Percentiles rank a stretch among this genome's conserved stretches.
These are phyloP conservation scores for Podila epigama DNA, from an alignment of 192 early-diverging fungal genomes.

Conservation along the genomic window DNA sequence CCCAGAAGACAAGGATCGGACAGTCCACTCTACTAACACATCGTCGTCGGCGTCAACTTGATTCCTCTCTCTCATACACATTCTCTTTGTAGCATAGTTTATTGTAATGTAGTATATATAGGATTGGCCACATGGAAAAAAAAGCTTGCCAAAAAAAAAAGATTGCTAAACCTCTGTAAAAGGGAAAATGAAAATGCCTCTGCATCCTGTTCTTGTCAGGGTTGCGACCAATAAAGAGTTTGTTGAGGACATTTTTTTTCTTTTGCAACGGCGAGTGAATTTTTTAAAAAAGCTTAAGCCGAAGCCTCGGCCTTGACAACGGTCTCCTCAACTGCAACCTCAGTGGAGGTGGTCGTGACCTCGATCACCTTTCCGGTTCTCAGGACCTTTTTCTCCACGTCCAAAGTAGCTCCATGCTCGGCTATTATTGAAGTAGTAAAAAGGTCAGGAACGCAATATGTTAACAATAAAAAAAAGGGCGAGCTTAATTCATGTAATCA, in stretches of 20 bases:
- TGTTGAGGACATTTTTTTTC: neutral
- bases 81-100: no score
- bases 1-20: neutral
- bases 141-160: neutral
- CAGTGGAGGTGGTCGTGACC: neutral
- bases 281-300: neutral
- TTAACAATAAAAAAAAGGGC: neutral
- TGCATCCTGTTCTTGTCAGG: no score
- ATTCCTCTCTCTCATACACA: no score
- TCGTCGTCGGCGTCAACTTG: neutral
- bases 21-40: neutral
- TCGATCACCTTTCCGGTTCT: conserved; percentile 39
- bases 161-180: neutral
- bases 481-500: no score
- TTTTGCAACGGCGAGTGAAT: neutral
- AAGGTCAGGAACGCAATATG: neutral
- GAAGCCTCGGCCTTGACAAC: conserved; percentile 13
- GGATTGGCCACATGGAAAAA: no score
- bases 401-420: conserved; percentile 8
- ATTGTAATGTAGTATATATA: no score
- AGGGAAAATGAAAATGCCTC: no score
- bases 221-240: neutral
- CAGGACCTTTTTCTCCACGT: conserved; percentile 32
- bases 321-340: conserved; percentile 12
- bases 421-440: neutral